phyloP scores from a whole-genome alignment of 78 protist species.

The Salpingoeca rosetta region DNA sequence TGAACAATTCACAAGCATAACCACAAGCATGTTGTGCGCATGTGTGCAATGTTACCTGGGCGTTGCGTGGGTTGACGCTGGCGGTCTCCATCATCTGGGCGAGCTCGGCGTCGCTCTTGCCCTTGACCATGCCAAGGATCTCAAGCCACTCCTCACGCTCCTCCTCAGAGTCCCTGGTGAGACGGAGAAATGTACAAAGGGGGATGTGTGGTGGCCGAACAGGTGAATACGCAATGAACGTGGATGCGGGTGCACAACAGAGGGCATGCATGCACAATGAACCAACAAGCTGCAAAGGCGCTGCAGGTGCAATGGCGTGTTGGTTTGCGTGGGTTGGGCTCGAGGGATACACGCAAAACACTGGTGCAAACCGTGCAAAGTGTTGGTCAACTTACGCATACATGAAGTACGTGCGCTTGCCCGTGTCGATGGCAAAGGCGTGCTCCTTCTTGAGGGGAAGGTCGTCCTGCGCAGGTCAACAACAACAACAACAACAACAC shows the following conservation, averaged over 20 bases:
- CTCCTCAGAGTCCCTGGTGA: background rate
- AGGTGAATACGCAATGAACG: too few relatives aligned
- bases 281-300: background rate
- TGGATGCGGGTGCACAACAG: too few relatives aligned
- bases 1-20: too few relatives aligned
- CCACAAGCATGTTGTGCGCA: too few relatives aligned
- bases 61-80: background rate
- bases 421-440: background rate
- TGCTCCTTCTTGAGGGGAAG: background rate
- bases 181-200: too few relatives aligned
- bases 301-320: background rate
- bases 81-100: background rate
- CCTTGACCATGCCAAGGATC: background rate
- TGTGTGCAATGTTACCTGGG: too few relatives aligned
- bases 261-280: background rate
- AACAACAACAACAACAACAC: too few relatives aligned
- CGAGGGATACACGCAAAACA: too few relatives aligned
- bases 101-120: background rate
- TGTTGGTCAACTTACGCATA: background rate
- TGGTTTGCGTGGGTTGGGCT: background rate
- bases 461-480: background rate
- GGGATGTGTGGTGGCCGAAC: too few relatives aligned
- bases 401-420: slow-evolving; percentile 12
- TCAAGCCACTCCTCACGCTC: background rate
- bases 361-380: background rate